phyloP scores from a whole-genome alignment of 2,329 filamentous ascomycete species.

The Dothidotthia symphoricarpi region DNA sequence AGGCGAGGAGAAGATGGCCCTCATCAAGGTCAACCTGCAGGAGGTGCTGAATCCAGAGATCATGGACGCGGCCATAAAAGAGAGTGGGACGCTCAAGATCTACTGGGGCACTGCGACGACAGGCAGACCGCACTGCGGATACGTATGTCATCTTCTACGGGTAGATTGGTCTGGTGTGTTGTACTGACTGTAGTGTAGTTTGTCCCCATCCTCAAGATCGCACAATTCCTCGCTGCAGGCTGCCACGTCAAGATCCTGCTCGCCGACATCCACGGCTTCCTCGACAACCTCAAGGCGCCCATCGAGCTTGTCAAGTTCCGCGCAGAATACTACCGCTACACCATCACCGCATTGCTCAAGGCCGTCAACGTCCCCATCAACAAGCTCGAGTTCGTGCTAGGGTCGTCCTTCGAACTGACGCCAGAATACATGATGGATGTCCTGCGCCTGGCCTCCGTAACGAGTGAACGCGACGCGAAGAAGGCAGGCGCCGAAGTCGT shows the following conservation, averaged over 20 bases:
- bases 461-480: constrained; percentile 77
- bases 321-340: constrained; percentile 76
- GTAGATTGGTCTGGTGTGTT: no score
- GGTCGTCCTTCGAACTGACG: constrained; percentile 74
- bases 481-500: constrained; percentile 92
- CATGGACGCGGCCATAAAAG: constrained; percentile 68
- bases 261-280: constrained; percentile 64
- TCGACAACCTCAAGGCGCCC: constrained; percentile 82
- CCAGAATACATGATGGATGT: constrained; percentile 81
- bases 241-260: constrained; percentile 80
- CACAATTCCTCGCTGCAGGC: constrained; percentile 79
- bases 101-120: constrained; percentile 91
- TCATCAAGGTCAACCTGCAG: constrained; percentile 78
- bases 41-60: constrained; percentile 84
- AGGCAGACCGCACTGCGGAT: constrained; percentile 83
- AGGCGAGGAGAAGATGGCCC: constrained; percentile 62
- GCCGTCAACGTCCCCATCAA: constrained; percentile 76
- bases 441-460: constrained; percentile 69
- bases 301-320: constrained; percentile 82
- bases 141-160: constrained; percentile 45
- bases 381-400: constrained; percentile 78
- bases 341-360: constrained; percentile 72
- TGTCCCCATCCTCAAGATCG: constrained; percentile 83
- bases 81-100: constrained; percentile 66
- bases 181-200: constrained; percentile 48